Evolutionary conservation across 1,139 yeast genomes (phyloP), one percentile per base, ranked within the genome.

Genomic region (Kodamaea sp.): DNA sequence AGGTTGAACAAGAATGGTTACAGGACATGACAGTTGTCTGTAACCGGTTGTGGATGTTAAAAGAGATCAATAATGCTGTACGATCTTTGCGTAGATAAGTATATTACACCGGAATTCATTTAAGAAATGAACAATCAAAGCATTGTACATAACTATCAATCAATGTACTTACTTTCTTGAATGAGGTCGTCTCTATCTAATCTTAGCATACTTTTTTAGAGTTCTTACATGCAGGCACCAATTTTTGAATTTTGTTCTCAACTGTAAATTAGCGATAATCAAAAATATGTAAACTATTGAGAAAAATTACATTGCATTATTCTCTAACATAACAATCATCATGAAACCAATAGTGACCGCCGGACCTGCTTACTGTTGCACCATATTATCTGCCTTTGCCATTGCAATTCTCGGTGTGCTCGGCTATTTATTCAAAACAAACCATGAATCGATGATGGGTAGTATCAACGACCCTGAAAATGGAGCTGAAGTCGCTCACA

Each of bases 341-440:
- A 58, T 58, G 62, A 58, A 58, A 49, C 58, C 63, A 26, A 60
- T 58, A 37, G 60, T 58, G 6, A 57, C 62, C 40, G 71, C 92
- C 40, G 88, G 83, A 32, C 79, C 84, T 58, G 97, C 98, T 29
- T 92, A 95, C 85, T 88, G 87, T 63, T 92, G 98, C 62, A 92
- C 97, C 38, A 75, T 92, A 35, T 72, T 92, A 40, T 89, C 97
- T 38, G 87, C 92, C 24, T 90, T 90, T 60, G 98, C 94, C 42
- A 80, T 92, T 31, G 83, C 88, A 39, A 90, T 92, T 49, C 77
- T 92, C 38, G 78, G 95, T 8, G 84, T 86, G 40, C 78, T 92
- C 52, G 98, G 95, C 15, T 78, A 78, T 50, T 70, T 92, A 50
- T 92, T 92, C 70, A 72, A 83, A 52, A 70, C 71, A 35, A 87